Percentiles rank a stretch among this genome's conserved stretches.
Conservation (phyloP, 495 filamentous ascomycete species). For the Parathielavia appendiculata region DNA sequence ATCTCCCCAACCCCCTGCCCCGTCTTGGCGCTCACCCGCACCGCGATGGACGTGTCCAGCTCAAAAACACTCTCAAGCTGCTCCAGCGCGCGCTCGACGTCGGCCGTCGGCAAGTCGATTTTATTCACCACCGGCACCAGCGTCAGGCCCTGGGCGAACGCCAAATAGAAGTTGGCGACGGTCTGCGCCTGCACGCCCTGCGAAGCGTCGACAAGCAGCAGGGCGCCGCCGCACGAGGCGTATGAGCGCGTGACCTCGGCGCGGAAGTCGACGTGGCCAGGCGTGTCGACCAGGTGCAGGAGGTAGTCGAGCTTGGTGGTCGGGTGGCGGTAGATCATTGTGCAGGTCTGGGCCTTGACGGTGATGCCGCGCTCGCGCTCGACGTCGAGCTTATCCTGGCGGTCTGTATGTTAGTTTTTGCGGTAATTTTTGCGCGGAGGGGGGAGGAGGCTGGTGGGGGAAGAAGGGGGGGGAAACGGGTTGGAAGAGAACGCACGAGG, state of each 20-base stretch:
- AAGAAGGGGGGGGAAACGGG: neutral
- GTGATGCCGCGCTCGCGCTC: slow-evolving; percentile 95
- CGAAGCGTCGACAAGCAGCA: slow-evolving; percentile 88
- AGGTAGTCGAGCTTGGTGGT: slow-evolving; percentile 76
- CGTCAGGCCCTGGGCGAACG: slow-evolving; percentile 81
- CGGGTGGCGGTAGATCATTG: slow-evolving; percentile 81
- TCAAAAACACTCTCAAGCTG: slow-evolving; percentile 85
- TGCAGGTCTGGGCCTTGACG: slow-evolving; percentile 97
- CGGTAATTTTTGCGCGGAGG: neutral
- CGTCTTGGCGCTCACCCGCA: slow-evolving; percentile 89
- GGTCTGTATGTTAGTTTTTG: neutral
- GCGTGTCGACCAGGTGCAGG: slow-evolving; percentile 92
- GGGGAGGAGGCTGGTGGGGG: neutral
- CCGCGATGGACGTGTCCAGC: slow-evolving; percentile 71
- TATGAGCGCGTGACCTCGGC: slow-evolving; percentile 94
- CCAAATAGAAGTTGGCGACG: slow-evolving; percentile 95
- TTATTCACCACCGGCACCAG: slow-evolving; percentile 96
- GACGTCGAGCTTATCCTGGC: slow-evolving; percentile 86
- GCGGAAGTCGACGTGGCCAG: slow-evolving; percentile 95
- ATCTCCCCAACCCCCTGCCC: slow-evolving; percentile 76
- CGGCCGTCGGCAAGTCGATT: slow-evolving; percentile 83
- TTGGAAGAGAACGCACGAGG: slow-evolving; percentile 36
- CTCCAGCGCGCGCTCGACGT: slow-evolving; percentile 74
- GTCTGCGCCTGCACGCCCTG: slow-evolving; percentile 93
- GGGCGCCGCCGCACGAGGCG: slow-evolving; percentile 87